phyloP scores from a whole-genome alignment of 768 basidiomycete species.

The Pleurotus cornucopiae region DNA sequence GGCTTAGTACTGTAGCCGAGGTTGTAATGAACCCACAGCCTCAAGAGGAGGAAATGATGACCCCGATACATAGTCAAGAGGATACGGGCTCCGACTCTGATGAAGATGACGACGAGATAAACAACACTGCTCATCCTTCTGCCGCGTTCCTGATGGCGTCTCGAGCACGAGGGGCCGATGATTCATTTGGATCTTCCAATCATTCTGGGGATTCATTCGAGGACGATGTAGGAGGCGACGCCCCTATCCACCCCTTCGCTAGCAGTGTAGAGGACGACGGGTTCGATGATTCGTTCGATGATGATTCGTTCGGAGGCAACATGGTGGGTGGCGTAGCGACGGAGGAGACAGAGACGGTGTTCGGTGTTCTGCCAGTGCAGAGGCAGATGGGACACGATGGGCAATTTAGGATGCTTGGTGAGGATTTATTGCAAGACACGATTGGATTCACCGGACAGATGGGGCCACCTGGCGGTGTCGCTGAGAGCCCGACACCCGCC shows the following conservation, averaged over 20 bases:
- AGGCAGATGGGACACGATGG: conserved; percentile 23
- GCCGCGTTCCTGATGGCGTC: conserved; percentile 69
- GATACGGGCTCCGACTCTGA: conserved; percentile 57
- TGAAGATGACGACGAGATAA: conserved; percentile 47
- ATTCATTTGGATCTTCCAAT: conserved; percentile 50
- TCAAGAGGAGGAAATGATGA: conserved; percentile 10
- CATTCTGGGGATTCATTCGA: conserved; percentile 56
- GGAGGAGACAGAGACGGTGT: conserved; percentile 60
- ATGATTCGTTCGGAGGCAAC: conserved; percentile 51
- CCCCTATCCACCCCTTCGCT: conserved; percentile 62
- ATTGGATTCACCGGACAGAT: conserved; percentile 55
- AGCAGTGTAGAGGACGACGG: conserved; percentile 32
- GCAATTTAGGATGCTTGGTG: conserved; percentile 55
- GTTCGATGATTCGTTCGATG: conserved; percentile 51
- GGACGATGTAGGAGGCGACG: conserved; percentile 35
- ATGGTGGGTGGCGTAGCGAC: conserved; percentile 32
- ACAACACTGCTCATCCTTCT: conserved; percentile 61
- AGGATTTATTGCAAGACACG: conserved; percentile 60
- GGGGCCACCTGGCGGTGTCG: conserved; percentile 41
- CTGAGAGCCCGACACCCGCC: conserved; percentile 66
- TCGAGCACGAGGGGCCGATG: conserved; percentile 35
- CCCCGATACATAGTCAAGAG: conserved; percentile 17
- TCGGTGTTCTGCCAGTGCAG: conserved; percentile 60
- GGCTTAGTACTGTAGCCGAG: conserved; percentile 14
- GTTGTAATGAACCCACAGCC: background rate